Percentiles rank a stretch among this genome's conserved stretches.
phyloP scores from a whole-genome alignment of 495 filamentous ascomycete species.

The Penicillium herquei region DNA sequence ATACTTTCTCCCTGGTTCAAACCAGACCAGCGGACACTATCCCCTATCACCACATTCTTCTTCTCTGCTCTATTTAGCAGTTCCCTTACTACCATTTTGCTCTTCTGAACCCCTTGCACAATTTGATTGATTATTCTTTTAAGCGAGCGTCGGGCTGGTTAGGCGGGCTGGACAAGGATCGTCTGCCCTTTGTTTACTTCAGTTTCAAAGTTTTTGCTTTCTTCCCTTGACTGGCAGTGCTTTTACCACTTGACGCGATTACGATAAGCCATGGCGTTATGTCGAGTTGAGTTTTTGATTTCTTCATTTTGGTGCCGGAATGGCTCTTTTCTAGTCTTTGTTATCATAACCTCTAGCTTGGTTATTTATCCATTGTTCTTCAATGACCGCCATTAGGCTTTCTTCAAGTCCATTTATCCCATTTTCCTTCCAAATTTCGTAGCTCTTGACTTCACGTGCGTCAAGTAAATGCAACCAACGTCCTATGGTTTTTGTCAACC shows the following conservation, averaged over 20 bases:
- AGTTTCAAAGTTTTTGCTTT: not conserved
- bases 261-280: conserved; percentile 19
- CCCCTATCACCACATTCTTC: not conserved
- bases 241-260: conserved; percentile 11
- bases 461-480: no score
- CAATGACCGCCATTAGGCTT: no score
- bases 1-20: no score
- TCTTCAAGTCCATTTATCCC: no score
- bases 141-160: not conserved
- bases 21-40: no score
- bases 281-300: conserved; percentile 1
- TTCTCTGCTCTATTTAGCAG: not conserved
- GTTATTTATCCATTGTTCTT: no score
- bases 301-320: not conserved
- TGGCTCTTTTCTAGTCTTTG: no score
- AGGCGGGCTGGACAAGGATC: not conserved
- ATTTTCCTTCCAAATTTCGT: no score
- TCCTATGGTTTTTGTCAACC: no score
- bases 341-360: no score
- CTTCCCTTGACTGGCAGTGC: not conserved
- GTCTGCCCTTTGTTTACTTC: conserved; percentile 3
- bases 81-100: not conserved
- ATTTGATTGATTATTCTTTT: not conserved
- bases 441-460: no score
- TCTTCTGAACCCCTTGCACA: not conserved